These are phyloP conservation scores for Pontederia paniculata DNA, from an alignment of 176 grass and related monocot species.

Conservation along the genomic window DNA sequence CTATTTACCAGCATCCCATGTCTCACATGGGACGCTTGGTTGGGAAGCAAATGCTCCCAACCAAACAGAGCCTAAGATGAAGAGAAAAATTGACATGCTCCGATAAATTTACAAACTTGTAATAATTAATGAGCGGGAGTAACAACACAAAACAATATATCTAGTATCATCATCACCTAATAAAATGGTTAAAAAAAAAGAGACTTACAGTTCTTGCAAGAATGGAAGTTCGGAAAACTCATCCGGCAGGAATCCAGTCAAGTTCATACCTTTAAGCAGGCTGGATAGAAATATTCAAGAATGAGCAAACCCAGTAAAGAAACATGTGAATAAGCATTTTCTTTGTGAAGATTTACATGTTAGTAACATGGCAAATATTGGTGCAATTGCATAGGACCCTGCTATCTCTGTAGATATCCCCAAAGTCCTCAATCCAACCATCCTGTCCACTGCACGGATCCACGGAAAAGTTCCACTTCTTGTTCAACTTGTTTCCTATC, in stretches of 20 bases:
- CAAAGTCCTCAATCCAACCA: neutral
- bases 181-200: no score
- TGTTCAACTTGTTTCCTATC: constrained; percentile 2
- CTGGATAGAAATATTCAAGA: neutral
- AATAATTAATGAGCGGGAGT: no score
- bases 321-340: neutral
- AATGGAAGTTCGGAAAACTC: constrained; percentile 11
- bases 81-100: no score
- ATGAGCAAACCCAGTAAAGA: neutral
- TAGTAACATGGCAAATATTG: neutral
- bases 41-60: no score
- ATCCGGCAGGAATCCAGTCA: constrained; percentile 1
- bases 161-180: neutral
- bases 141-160: neutral
- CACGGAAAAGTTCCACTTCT: neutral
- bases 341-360: neutral
- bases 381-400: neutral
- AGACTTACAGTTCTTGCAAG: neutral
- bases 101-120: no score
- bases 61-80: no score
- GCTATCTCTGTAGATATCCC: neutral
- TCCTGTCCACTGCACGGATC: neutral
- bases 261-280: neutral
- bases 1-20: no score
- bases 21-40: no score